Evolutionary conservation across 2,329 filamentous ascomycete species (phyloP).

Genomic region (Sporothrix pallida): DNA sequence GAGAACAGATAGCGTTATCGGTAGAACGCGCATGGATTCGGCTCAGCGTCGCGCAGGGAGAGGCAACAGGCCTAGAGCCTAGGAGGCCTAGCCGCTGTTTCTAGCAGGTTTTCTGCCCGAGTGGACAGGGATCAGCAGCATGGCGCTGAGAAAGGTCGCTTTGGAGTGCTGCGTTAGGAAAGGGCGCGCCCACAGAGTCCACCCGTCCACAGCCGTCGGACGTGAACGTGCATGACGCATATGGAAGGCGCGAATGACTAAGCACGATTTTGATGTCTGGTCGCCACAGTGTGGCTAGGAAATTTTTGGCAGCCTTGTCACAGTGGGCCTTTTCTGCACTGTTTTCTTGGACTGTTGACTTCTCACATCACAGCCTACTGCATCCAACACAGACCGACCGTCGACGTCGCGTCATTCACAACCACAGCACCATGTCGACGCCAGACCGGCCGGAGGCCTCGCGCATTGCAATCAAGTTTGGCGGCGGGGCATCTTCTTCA

Average conservation of each 20-base stretch:
- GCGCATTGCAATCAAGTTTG: slow-evolving; percentile 58
- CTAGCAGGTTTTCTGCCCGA: slow-evolving; percentile 27
- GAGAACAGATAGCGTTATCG: slow-evolving; percentile 31
- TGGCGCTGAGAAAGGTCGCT: slow-evolving; percentile 12
- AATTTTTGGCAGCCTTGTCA: slow-evolving; percentile 1
- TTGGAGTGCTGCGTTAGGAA: slow-evolving; percentile 2
- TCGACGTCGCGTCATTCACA: background rate
- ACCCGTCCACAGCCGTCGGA: too few species aligned
- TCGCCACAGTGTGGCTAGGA: slow-evolving; percentile 25
- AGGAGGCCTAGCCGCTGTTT: slow-evolving; percentile 33
- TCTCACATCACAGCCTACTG: background rate
- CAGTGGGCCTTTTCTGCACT: background rate
- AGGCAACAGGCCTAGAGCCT: slow-evolving; percentile 31
- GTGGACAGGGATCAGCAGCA: slow-evolving; percentile 13
- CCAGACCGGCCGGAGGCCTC: slow-evolving; percentile 44
- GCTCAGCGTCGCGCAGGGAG: slow-evolving; percentile 26
- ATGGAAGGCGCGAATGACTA: background rate
- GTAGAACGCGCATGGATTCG: slow-evolving; percentile 19
- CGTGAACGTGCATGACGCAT: background rate
- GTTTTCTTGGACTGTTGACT: background rate
- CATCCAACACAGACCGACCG: background rate
- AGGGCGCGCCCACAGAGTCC: background rate
- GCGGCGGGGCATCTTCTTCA: slow-evolving; percentile 38
- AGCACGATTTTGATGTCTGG: background rate
- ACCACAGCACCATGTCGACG: slow-evolving; percentile 46